Percentiles rank a stretch among this genome's conserved stretches.
Conservation (phyloP, 352 stramenopile genomes). For the Pseudoperonospora humuli region DNA sequence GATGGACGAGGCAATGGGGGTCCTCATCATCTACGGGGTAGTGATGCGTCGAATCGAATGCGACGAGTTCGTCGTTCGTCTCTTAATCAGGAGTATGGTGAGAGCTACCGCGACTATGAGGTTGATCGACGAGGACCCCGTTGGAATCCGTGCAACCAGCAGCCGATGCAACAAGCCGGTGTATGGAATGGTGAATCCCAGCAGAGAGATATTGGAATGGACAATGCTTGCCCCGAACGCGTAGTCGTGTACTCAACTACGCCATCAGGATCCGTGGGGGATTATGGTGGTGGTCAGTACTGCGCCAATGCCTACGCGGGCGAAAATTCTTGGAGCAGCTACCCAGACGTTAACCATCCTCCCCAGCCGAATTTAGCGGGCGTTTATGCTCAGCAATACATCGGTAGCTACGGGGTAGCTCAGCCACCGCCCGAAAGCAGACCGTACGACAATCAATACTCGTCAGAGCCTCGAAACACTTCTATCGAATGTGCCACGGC, state of each 20-base stretch:
- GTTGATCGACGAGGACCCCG: conserved; percentile 14
- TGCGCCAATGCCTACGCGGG: conserved; percentile 15
- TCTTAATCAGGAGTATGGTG: conserved; percentile 20
- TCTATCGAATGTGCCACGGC: conserved; percentile 23
- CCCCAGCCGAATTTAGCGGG: conserved; percentile 7
- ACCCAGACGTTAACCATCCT: conserved; percentile 6
- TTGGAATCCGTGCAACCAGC: conserved; percentile 25
- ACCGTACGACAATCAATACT: conserved; percentile 16
- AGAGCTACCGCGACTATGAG: conserved; percentile 23
- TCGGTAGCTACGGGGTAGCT: conserved; percentile 7
- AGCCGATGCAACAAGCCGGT: conserved; percentile 14
- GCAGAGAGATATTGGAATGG: conserved; percentile 12
- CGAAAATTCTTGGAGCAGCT: conserved; percentile 17
- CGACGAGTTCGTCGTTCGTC: conserved; percentile 14
- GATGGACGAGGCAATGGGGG: conserved; percentile 13
- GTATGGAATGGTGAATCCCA: conserved; percentile 9
- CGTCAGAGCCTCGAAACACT: conserved; percentile 13
- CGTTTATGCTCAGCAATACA: conserved; percentile 19
- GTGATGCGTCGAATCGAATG: conserved; percentile 10
- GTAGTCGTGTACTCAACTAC: conserved; percentile 32
- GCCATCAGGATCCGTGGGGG: background rate
- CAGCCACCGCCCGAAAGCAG: conserved; percentile 10
- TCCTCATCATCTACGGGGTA: conserved; percentile 16
- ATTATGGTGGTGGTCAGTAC: conserved; percentile 18
- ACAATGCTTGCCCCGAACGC: conserved; percentile 21